These are phyloP conservation scores for Macadamia integrifolia DNA, from an alignment of 164 flowering plant genomes.

Conservation along the genomic window DNA sequence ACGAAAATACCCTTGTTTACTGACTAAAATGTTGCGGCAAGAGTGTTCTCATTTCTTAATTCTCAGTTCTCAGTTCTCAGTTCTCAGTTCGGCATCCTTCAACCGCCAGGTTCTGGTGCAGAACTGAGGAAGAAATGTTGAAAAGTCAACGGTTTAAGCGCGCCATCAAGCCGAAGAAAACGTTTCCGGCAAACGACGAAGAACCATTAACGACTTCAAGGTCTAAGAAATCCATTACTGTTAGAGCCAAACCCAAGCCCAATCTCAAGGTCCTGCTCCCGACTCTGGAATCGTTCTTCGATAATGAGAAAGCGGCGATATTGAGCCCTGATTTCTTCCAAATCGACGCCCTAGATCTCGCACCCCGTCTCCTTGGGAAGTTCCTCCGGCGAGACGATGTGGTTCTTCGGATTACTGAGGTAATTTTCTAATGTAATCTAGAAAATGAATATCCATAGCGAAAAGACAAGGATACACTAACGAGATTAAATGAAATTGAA, in stretches of 20 bases:
- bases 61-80: too few species aligned
- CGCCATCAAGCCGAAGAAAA: neutral
- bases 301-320: conserved; percentile 17
- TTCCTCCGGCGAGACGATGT: conserved; percentile 72
- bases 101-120: neutral
- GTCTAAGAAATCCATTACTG: conserved; percentile 3
- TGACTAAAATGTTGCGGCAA: too few species aligned
- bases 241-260: conserved; percentile 6
- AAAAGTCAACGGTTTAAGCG: conserved; percentile 14
- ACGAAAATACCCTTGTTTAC: too few species aligned
- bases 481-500: neutral
- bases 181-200: neutral
- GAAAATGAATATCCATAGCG: neutral
- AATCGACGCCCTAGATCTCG: conserved; percentile 86
- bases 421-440: conserved; percentile 8
- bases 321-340: conserved; percentile 54
- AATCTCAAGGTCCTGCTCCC: conserved; percentile 1
- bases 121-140: conserved; percentile 2
- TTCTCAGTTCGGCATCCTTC: neutral
- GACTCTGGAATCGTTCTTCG: conserved; percentile 1
- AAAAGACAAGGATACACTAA: neutral
- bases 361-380: conserved; percentile 96
- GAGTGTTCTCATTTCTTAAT: too few species aligned
- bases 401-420: conserved; percentile 94
- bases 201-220: neutral